Conservation (phyloP, 805 yeast species). For the Myxozyma nipponensis region DNA sequence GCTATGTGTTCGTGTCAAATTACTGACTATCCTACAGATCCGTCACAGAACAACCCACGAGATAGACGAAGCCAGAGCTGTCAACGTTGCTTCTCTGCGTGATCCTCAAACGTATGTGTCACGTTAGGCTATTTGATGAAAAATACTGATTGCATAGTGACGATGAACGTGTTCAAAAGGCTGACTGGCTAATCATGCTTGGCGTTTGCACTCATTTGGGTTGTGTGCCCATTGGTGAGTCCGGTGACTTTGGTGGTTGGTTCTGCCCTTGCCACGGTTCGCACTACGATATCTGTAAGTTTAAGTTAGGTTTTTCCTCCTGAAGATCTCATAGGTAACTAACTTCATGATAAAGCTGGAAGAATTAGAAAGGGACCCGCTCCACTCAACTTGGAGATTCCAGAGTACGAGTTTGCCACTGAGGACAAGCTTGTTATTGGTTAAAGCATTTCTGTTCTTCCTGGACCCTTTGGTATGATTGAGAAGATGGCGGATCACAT, state of each 20-base stretch:
- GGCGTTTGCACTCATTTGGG: slow-evolving; percentile 99
- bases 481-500: no score
- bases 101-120: slow-evolving; percentile 64
- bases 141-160: slow-evolving; percentile 44
- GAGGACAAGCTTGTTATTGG: slow-evolving; percentile 87
- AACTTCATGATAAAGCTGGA: slow-evolving; percentile 51
- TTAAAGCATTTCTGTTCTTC: no score
- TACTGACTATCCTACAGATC: slow-evolving; percentile 39
- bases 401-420: slow-evolving; percentile 75
- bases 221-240: slow-evolving; percentile 99
- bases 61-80: slow-evolving; percentile 87
- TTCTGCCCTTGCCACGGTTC: slow-evolving; percentile 99
- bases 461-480: no score
- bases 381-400: slow-evolving; percentile 96
- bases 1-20: not conserved
- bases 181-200: slow-evolving; percentile 98
- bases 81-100: slow-evolving; percentile 73
- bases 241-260: slow-evolving; percentile 99
- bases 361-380: slow-evolving; percentile 99
- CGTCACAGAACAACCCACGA: slow-evolving; percentile 96
- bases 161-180: slow-evolving; percentile 88
- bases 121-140: not conserved
- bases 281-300: slow-evolving; percentile 83
- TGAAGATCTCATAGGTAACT: not conserved
- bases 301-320: not conserved